Evolutionary conservation across 306 rosid species (phyloP), one percentile per base, ranked within the genome.

Genomic region (Alnus glutinosa): DNA sequence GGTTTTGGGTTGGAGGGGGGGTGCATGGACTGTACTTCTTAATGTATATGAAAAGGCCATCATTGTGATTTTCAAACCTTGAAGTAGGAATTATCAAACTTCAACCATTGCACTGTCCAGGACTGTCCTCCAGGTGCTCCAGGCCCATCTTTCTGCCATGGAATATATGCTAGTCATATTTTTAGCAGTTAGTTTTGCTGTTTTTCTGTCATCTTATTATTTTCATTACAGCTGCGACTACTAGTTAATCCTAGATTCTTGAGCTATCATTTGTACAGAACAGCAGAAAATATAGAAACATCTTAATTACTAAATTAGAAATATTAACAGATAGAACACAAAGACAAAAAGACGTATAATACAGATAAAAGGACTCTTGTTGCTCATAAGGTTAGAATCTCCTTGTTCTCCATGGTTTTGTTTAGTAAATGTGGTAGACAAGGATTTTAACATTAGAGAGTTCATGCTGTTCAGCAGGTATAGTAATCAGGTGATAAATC

Each of bases 91-190:
- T 96, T 96, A 80, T 96, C 96, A 82, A 96, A 96, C 88, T 96
- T 96, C 89, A 96, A 83, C 99, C 98, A 96, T 77, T 91, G 87
- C 71, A 12, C 92, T 0, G 99, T 96, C 99, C 98, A 96, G 70
- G 99, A 96, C 77, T 96, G 98, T 75, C 99, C 99, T 73, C 99
- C 99, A 32, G 99, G 96, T 68, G 96, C 97, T 81, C 99, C 99
- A 0, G 99, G 99, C 57, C 98, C 98, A 16, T 89, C 90, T 90
- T 96, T 96, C 99, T 96, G 94, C 79, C 30, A 76, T 74, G 47
- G 32, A 77, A 80, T 37, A 71, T 66, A 82, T 70, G 48, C 78
- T 61, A 69, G 70, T 85, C 23, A 89, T 54, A 23, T 80, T 77
- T 73, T 68, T 47, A 70, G 46, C 50, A 72, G 64, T 42, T 66